phyloP scores from a whole-genome alignment of 2,329 filamentous ascomycete genomes.

The Trichoderma semiorbis region DNA sequence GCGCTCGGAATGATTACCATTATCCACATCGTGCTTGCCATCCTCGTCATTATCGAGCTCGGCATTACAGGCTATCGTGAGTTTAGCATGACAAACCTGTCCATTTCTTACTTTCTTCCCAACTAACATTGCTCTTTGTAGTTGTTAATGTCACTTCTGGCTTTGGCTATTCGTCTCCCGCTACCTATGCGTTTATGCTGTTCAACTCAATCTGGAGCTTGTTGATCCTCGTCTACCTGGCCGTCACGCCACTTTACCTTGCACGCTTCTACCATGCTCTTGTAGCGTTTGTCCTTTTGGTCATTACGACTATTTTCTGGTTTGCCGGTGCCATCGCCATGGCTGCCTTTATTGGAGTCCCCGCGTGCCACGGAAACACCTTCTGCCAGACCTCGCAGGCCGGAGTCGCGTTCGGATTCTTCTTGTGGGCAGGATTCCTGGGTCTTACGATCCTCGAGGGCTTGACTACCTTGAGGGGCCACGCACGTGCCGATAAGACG shows the following conservation, averaged over 20 bases:
- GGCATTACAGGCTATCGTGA: constrained; percentile 71
- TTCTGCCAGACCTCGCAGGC: constrained; percentile 61
- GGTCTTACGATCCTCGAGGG: constrained; percentile 47
- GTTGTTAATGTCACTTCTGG: constrained; percentile 18
- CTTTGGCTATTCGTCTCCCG: constrained; percentile 39
- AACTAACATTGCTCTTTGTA: neutral
- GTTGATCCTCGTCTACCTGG: constrained; percentile 67
- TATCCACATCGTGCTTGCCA: constrained; percentile 61
- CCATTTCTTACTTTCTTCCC: no score
- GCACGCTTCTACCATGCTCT: constrained; percentile 59
- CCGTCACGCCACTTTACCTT: constrained; percentile 62
- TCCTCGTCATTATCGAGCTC: constrained; percentile 71
- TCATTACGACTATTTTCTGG: constrained; percentile 81
- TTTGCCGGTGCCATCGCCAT: constrained; percentile 80
- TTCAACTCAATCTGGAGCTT: constrained; percentile 77
- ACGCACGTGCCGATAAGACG: constrained; percentile 28
- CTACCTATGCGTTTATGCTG: constrained; percentile 70
- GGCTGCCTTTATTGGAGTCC: constrained; percentile 60
- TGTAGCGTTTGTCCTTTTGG: constrained; percentile 64
- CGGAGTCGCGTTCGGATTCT: constrained; percentile 62
- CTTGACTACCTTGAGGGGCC: constrained; percentile 38
- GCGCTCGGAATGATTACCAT: constrained; percentile 55
- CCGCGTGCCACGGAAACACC: constrained; percentile 48
- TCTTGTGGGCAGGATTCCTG: constrained; percentile 55
- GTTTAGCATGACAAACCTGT: constrained; percentile 23